Percentiles rank a stretch among this genome's conserved stretches.
Evolutionary conservation across 1,139 yeast genomes (phyloP).

Genomic region (Hemisphaericaspora lyxosophila): DNA sequence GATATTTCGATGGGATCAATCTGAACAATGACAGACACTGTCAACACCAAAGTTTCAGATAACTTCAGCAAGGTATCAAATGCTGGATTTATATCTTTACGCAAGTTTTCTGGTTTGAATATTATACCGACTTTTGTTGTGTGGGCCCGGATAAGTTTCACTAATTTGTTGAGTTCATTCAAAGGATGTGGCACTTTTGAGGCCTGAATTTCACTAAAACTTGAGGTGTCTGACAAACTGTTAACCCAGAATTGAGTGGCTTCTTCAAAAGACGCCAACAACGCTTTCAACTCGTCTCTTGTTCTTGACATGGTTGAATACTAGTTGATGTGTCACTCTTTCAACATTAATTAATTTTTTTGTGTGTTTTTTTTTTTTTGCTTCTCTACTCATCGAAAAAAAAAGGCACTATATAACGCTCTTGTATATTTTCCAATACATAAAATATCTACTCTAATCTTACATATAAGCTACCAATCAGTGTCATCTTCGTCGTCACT

Average conservation of each 20-base stretch:
- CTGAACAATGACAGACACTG: conserved; percentile 49
- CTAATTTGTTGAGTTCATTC: conserved; percentile 57
- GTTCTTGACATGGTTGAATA: conserved; percentile 14
- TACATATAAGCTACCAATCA: conserved; percentile 25
- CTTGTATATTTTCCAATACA: background rate
- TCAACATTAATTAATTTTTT: background rate
- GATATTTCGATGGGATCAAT: conserved; percentile 39
- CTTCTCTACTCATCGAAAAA: background rate
- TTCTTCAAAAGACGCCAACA: conserved; percentile 34
- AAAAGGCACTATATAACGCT: background rate
- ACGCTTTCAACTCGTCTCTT: conserved; percentile 23
- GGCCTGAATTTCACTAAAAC: conserved; percentile 22
- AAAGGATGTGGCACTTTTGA: conserved; percentile 47
- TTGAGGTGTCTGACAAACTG: conserved; percentile 15
- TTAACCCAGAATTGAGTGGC: conserved; percentile 35
- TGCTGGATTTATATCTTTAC: conserved; percentile 44
- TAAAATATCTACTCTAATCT: background rate
- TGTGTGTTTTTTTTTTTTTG: background rate
- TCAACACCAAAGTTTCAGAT: conserved; percentile 43
- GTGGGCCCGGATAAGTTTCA: conserved; percentile 68
- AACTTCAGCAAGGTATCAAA: conserved; percentile 52
- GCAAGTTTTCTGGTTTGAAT: conserved; percentile 58
- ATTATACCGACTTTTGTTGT: conserved; percentile 77
- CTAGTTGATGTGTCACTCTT: background rate
- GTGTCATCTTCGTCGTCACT: conserved; percentile 84